Evolutionary conservation across 1,284 basidiomycete species (phyloP).

Genomic region (Ganoderma multipileum): DNA sequence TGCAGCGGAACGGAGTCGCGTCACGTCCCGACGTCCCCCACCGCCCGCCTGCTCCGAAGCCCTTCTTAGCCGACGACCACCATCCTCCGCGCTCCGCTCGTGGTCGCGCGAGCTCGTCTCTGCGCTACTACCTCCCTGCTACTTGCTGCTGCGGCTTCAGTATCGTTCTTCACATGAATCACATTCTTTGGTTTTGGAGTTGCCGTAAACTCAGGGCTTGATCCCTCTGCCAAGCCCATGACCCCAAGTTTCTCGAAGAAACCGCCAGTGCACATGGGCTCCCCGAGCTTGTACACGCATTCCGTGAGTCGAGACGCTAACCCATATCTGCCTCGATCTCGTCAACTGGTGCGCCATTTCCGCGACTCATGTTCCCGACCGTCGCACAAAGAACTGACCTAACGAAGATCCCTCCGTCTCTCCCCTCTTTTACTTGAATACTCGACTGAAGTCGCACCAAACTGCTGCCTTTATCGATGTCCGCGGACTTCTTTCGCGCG

Average conservation of each 20-base stretch:
- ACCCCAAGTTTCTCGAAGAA: background rate
- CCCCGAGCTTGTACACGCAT: background rate
- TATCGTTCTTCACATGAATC: background rate
- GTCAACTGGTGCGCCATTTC: background rate
- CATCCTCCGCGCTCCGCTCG: background rate
- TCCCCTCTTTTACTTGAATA: background rate
- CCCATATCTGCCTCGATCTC: background rate
- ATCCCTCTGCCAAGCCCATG: background rate
- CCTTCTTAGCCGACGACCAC: constrained; percentile 18
- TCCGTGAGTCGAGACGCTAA: background rate
- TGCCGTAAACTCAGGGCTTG: background rate
- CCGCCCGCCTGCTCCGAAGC: too few relatives aligned
- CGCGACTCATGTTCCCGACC: background rate
- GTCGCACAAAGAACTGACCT: background rate
- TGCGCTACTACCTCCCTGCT: background rate
- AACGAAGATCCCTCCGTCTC: background rate
- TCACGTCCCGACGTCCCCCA: too few relatives aligned
- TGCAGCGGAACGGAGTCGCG: constrained; percentile 11
- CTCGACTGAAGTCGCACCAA: background rate
- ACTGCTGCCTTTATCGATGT: background rate
- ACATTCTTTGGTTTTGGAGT: background rate
- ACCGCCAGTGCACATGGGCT: background rate
- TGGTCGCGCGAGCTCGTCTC: background rate
- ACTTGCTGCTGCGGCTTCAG: background rate
- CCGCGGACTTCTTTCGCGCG: background rate